Percentiles rank a stretch among this genome's conserved stretches.
Conservation (phyloP, 176 grass and related monocot species). For the Cocos nucifera region DNA sequence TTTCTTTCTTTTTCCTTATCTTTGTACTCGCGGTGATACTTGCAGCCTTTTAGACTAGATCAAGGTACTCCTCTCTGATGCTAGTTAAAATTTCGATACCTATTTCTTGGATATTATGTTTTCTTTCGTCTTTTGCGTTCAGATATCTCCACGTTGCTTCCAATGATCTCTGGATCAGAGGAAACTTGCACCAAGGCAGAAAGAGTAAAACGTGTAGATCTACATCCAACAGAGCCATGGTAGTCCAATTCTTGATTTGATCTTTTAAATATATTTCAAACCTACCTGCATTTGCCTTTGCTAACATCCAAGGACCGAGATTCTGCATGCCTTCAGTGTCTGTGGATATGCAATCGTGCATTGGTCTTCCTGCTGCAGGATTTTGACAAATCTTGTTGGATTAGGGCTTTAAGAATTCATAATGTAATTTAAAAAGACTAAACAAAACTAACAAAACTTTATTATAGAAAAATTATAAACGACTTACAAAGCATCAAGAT, state of each 20-base stretch:
- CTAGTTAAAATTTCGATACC: too few relatives aligned
- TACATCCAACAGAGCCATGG: constrained; percentile 99
- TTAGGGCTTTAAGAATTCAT: too few relatives aligned
- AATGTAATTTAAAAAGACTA: too few relatives aligned
- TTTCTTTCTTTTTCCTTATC: constrained; percentile 25
- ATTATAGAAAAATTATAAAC: too few relatives aligned
- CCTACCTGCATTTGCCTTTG: too few relatives aligned
- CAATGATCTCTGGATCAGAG: constrained; percentile 45
- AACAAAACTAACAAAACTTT: too few relatives aligned
- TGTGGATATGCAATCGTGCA: not conserved
- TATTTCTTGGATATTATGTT: constrained; percentile 18
- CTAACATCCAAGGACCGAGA: not conserved
- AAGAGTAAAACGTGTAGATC: constrained; percentile 92
- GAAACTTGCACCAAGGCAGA: constrained; percentile 87
- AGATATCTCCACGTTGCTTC: constrained; percentile 10
- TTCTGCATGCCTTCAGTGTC: not conserved
- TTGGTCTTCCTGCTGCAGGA: constrained; percentile 42
- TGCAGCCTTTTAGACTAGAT: constrained; percentile 98
- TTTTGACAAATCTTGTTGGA: constrained; percentile 30
- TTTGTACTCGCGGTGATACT: constrained; percentile 18
- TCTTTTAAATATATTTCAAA: constrained; percentile 11
- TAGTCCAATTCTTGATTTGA: constrained; percentile 17
- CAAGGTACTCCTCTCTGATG: constrained; percentile 53
- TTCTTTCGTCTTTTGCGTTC: too few relatives aligned
- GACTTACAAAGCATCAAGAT: too few relatives aligned